Evolutionary conservation across 306 rosid species (phyloP).

Genomic region (Castanea crenata): DNA sequence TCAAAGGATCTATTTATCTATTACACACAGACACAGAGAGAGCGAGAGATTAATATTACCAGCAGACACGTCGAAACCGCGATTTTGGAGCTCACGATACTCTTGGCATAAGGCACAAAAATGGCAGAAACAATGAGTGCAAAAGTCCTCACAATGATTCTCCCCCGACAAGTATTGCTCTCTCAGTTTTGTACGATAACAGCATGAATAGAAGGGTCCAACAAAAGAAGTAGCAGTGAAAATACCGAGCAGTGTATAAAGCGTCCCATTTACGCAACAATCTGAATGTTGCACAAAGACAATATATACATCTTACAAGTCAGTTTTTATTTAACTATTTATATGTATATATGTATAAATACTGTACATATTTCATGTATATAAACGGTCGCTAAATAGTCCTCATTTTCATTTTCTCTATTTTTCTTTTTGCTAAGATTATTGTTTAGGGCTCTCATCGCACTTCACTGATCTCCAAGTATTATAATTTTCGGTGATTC

Average conservation of each 20-base stretch:
- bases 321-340: too few species aligned
- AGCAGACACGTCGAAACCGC: slow-evolving; percentile 62
- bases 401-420: too few species aligned
- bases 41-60: slow-evolving; percentile 27
- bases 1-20: too few species aligned
- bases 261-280: slow-evolving; percentile 54
- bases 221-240: not conserved
- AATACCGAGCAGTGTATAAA: slow-evolving; percentile 31
- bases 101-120: slow-evolving; percentile 67
- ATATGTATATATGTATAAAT: too few species aligned
- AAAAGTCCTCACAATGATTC: slow-evolving; percentile 48
- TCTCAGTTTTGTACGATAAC: slow-evolving; percentile 64
- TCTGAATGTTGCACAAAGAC: slow-evolving; percentile 29
- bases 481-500: too few species aligned
- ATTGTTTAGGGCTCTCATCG: too few species aligned
- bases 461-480: too few species aligned
- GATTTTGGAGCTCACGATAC: slow-evolving; percentile 69
- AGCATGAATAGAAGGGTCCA: slow-evolving; percentile 49
- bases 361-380: too few species aligned
- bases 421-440: too few species aligned
- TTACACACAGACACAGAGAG: too few species aligned
- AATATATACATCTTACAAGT: too few species aligned
- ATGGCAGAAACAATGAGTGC: slow-evolving; percentile 59
- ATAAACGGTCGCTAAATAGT: not conserved
- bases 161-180: slow-evolving; percentile 32